Conservation (phyloP, 2,329 filamentous ascomycete genomes). For the Fusarium sp. region DNA sequence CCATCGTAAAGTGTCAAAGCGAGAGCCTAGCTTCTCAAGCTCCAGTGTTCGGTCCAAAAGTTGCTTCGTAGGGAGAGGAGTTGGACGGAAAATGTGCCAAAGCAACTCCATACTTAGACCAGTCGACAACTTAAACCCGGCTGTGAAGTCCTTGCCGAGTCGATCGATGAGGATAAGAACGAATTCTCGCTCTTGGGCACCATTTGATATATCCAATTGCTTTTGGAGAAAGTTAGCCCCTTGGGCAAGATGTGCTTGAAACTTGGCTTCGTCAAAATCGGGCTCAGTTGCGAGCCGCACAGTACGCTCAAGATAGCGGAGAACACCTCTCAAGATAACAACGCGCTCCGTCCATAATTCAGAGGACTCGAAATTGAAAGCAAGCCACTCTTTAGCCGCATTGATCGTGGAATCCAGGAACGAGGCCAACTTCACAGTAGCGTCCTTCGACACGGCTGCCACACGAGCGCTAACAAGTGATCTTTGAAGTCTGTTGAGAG, state of each 20-base stretch:
- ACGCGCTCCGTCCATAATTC: constrained; percentile 51
- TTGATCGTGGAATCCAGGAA: constrained; percentile 62
- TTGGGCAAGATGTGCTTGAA: constrained; percentile 70
- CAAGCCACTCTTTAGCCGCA: constrained; percentile 58
- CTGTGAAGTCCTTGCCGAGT: constrained; percentile 69
- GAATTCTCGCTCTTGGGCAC: constrained; percentile 52
- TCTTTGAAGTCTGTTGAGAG: constrained; percentile 69
- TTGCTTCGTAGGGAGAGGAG: constrained; percentile 60
- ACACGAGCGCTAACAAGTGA: constrained; percentile 66
- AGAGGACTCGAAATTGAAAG: constrained; percentile 43
- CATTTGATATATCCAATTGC: constrained; percentile 42
- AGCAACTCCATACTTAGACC: constrained; percentile 83
- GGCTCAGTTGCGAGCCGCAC: constrained; percentile 57
- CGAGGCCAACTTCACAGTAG: constrained; percentile 64
- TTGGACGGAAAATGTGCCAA: constrained; percentile 78
- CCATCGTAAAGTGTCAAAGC: constrained; percentile 72
- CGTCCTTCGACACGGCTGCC: constrained; percentile 68
- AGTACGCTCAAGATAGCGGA: constrained; percentile 67
- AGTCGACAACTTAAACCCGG: constrained; percentile 77
- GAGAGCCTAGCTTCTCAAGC: constrained; percentile 66
- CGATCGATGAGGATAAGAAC: constrained; percentile 54
- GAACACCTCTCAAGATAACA: constrained; percentile 52
- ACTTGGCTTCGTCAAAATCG: constrained; percentile 70
- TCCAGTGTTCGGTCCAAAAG: constrained; percentile 60
- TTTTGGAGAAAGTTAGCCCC: constrained; percentile 58